Percentiles rank a stretch among this genome's conserved stretches.
phyloP scores from a whole-genome alignment of 345 rosid species.

The Excoecaria agallocha region DNA sequence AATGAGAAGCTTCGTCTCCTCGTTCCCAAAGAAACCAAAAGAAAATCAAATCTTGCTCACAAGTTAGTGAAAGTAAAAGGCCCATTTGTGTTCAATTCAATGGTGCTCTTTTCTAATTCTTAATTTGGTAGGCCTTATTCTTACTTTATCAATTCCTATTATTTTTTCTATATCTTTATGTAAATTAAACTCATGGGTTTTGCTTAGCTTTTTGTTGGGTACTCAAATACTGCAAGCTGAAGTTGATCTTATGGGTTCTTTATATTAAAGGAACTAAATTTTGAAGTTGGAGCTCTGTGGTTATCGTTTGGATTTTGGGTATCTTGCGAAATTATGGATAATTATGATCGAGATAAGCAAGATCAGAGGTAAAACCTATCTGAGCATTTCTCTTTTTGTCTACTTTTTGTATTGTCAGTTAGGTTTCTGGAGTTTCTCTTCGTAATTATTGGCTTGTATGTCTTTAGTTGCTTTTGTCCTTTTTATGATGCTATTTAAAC shows the following conservation, averaged over 20 bases:
- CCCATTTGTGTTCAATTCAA: slow-evolving; percentile 9
- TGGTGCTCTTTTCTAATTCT: slow-evolving; percentile 3
- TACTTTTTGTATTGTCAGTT: slow-evolving; percentile 9
- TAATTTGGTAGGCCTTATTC: slow-evolving; percentile 10
- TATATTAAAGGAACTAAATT: slow-evolving; percentile 25
- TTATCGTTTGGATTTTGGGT: slow-evolving; percentile 7
- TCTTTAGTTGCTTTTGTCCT: not conserved
- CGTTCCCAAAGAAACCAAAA: slow-evolving; percentile 31
- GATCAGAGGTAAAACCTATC: slow-evolving; percentile 50
- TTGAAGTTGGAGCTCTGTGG: slow-evolving; percentile 16
- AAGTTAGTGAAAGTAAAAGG: slow-evolving; percentile 21
- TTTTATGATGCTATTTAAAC: not conserved
- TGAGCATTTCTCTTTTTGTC: slow-evolving; percentile 20
- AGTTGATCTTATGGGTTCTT: not conserved
- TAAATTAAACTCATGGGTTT: slow-evolving; percentile 20
- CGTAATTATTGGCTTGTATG: slow-evolving; percentile 4
- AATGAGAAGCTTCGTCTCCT: slow-evolving; percentile 27
- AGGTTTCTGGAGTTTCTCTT: slow-evolving; percentile 7
- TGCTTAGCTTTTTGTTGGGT: not conserved
- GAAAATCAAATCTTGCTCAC: not conserved
- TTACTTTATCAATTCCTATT: not conserved
- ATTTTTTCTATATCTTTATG: not conserved
- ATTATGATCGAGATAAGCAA: slow-evolving; percentile 39
- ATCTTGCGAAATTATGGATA: slow-evolving; percentile 29
- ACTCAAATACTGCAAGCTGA: not conserved